Percentiles rank a stretch among this genome's conserved stretches.
phyloP scores from a whole-genome alignment of 2,329 filamentous ascomycete species.

The Endothia cerciana region DNA sequence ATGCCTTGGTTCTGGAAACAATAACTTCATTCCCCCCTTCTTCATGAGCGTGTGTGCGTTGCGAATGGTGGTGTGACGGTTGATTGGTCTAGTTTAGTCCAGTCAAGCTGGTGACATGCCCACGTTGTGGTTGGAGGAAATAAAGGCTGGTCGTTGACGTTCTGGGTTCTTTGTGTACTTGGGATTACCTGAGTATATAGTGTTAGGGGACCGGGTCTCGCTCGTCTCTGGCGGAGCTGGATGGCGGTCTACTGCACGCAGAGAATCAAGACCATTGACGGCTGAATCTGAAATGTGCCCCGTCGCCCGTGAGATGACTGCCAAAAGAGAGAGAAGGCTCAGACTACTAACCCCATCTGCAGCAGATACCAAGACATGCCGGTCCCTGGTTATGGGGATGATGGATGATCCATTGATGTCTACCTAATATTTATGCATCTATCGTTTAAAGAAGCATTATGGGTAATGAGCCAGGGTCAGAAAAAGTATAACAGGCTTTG shows the following conservation, averaged over 20 bases:
- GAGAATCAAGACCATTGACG: conserved; percentile 18
- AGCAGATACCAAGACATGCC: neutral
- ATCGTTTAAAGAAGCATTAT: too few relatives aligned
- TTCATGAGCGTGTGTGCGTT: conserved; percentile 7
- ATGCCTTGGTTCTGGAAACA: conserved; percentile 23
- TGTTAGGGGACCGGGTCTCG: neutral
- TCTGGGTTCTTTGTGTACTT: conserved; percentile 4
- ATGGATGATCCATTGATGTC: too few relatives aligned
- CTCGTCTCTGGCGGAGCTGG: neutral
- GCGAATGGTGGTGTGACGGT: neutral
- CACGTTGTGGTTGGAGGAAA: conserved; percentile 1
- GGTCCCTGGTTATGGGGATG: neutral
- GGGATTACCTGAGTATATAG: neutral
- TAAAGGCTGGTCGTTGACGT: conserved; percentile 18
- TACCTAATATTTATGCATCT: too few relatives aligned
- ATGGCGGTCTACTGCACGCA: neutral
- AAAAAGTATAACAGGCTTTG: too few relatives aligned
- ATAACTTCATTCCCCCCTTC: conserved; percentile 27
- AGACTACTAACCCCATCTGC: neutral
- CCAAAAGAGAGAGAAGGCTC: neutral
- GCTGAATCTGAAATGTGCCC: conserved; percentile 2
- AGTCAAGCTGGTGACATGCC: neutral
- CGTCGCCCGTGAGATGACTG: neutral
- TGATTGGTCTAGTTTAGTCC: neutral
- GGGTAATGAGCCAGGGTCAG: too few relatives aligned